These are phyloP conservation scores for Oryza rufipogon DNA, from an alignment of 176 grass and related monocot genomes.

Conservation along the genomic window DNA sequence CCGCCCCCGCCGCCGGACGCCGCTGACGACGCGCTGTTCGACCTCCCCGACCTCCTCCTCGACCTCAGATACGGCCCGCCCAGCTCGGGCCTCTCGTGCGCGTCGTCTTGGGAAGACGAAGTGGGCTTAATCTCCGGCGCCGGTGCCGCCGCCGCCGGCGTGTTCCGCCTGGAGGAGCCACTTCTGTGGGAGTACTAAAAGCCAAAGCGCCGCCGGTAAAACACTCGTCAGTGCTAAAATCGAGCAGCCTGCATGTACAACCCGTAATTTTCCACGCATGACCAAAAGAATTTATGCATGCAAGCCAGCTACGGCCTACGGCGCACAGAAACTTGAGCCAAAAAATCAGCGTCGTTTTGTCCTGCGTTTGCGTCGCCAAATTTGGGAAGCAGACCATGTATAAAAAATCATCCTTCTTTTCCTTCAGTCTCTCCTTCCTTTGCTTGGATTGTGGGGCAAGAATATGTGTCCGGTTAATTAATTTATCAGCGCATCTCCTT, in stretches of 20 bases:
- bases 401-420: constrained; percentile 16
- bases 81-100: constrained; percentile 43
- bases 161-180: constrained; percentile 68
- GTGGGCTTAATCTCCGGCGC: constrained; percentile 22
- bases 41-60: constrained; percentile 67
- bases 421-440: constrained; percentile 29
- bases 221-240: background rate
- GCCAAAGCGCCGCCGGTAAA: background rate
- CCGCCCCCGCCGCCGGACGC: constrained; percentile 7
- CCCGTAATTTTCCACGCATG: background rate
- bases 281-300: background rate
- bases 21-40: constrained; percentile 61
- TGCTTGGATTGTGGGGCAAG: constrained; percentile 61
- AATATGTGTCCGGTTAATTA: constrained; percentile 47
- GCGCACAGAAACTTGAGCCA: constrained; percentile 3
- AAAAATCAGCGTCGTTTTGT: background rate
- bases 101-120: constrained; percentile 49
- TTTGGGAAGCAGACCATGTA: constrained; percentile 44
- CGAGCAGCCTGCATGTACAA: background rate
- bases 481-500: constrained; percentile 42
- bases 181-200: constrained; percentile 55
- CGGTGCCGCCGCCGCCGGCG: constrained; percentile 12
- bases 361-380: constrained; percentile 29
- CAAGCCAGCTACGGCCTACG: background rate
- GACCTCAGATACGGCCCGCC: constrained; percentile 50